Evolutionary conservation across 108 stramenopile species (phyloP), one percentile per base, ranked within the genome.

Genomic region (Bacterosira constricta): DNA sequence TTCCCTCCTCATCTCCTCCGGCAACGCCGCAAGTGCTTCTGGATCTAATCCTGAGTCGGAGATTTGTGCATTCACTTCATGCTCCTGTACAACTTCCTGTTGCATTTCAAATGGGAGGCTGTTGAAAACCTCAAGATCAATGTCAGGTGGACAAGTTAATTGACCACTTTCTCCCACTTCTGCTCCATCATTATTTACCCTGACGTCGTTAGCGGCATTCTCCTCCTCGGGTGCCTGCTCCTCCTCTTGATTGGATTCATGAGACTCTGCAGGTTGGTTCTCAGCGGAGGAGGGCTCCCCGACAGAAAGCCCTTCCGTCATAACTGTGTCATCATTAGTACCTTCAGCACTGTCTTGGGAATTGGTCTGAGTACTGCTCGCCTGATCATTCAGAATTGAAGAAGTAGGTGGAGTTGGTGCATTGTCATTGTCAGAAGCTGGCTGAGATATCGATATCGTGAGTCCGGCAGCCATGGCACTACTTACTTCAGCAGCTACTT

Each of bases 1-100:
- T 73, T 98, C 97, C 18, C 90, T 69, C 54, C 97, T 73, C 90
- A 98, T 94, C 27, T 96, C 95, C 54, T 95, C 91, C 31, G 97
- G 97, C 26, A 98, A 75, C n/a, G 94, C 95, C 3, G 96, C 96
- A 7, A 98, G 88, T 6, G 89, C 94, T 63, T 96, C 96, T 2
- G 94, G 96, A 66, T 98, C 97, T 37, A 96, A 74, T 4, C 93
- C 91, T n/a, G 96, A 92, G 10, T 79, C 83, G 50, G 83, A 89
- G 23, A 95, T 88, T 71, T 95, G 84, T 18, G 78, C 67, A 7
- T 75, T 85, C 25, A 91, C 70, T 53, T 76, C 51, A 34, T 94
- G 86, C 69, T 94, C 84, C 15, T 81, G 81, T n/a, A 95, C 73
- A 31, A 96, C 74, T 67, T 98, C 98, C 77, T 79, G 76, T 71